Conservation (phyloP, 179 eudicot genomes). For the Spergularia azorica region DNA sequence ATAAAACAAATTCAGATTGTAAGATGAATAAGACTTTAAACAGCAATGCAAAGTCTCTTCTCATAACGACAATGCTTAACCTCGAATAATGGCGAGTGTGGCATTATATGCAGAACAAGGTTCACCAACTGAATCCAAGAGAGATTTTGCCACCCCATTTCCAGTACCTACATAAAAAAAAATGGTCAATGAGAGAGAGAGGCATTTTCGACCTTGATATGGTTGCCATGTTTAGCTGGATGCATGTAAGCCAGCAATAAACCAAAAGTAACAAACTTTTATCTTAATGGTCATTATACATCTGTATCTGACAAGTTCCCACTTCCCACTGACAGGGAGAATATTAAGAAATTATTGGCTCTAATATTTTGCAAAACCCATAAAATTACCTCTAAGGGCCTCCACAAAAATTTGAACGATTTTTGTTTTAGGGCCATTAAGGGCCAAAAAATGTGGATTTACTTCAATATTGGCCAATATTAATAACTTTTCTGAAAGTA, state of each 20-base stretch:
- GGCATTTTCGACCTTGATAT: background rate
- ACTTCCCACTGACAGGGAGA: background rate
- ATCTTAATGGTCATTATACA: background rate
- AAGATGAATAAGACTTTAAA: background rate
- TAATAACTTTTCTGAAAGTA: too few relatives aligned
- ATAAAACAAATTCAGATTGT: constrained; percentile 16
- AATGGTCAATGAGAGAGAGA: constrained; percentile 21
- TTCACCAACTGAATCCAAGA: constrained; percentile 81
- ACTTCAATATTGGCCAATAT: too few relatives aligned
- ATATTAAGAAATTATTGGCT: too few relatives aligned
- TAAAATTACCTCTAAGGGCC: too few relatives aligned
- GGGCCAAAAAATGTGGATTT: too few relatives aligned
- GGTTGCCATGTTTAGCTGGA: background rate
- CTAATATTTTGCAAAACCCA: too few relatives aligned
- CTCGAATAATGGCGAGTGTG: constrained; percentile 76
- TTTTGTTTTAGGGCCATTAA: too few relatives aligned
- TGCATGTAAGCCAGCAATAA: background rate
- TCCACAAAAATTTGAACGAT: too few relatives aligned
- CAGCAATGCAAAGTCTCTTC: background rate
- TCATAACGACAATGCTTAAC: constrained; percentile 31
- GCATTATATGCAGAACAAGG: constrained; percentile 77
- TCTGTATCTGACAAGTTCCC: constrained; percentile 7
- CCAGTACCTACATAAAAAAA: constrained; percentile 73
- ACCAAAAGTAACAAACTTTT: background rate
- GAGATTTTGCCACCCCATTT: constrained; percentile 95